Evolutionary conservation across 345 rosid species (phyloP).

Genomic region (Melaleuca quinquenervia): DNA sequence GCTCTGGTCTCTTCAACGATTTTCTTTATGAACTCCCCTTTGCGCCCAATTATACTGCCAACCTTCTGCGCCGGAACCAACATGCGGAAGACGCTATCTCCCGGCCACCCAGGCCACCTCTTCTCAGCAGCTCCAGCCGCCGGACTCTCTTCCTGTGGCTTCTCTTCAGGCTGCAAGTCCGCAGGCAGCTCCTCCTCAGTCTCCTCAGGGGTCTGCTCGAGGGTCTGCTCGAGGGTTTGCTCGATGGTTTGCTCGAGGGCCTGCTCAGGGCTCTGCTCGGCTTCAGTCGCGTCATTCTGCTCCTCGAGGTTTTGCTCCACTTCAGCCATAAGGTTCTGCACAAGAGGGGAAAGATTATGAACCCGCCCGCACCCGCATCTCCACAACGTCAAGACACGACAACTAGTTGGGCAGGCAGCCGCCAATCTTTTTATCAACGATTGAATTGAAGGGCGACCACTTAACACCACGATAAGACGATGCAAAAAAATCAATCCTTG

Average conservation of each 20-base stretch:
- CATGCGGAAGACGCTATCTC: conserved; percentile 97
- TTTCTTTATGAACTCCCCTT: conserved; percentile 93
- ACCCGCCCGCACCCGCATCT: not conserved
- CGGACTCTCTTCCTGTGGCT: conserved; percentile 17
- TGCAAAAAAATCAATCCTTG: not conserved
- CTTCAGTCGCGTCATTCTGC: not conserved
- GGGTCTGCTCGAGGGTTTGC: not conserved
- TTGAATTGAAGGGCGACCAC: too few species aligned
- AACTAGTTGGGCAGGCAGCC: not conserved
- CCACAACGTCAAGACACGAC: not conserved
- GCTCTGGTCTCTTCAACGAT: conserved; percentile 98
- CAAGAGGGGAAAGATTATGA: not conserved
- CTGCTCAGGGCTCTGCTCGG: not conserved
- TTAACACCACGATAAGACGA: too few species aligned
- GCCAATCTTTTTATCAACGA: not conserved
- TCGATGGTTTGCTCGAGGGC: not conserved
- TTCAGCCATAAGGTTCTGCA: conserved; percentile 10
- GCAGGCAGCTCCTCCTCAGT: not conserved
- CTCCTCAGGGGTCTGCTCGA: not conserved
- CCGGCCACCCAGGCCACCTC: conserved; percentile 99
- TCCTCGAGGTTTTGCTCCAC: not conserved
- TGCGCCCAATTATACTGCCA: conserved; percentile 97
- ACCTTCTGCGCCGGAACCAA: conserved; percentile 97
- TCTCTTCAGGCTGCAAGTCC: conserved; percentile 8
- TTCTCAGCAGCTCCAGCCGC: conserved; percentile 48